Conservation (phyloP, 139 green algal species). For the Monoraphidium neglectum region DNA sequence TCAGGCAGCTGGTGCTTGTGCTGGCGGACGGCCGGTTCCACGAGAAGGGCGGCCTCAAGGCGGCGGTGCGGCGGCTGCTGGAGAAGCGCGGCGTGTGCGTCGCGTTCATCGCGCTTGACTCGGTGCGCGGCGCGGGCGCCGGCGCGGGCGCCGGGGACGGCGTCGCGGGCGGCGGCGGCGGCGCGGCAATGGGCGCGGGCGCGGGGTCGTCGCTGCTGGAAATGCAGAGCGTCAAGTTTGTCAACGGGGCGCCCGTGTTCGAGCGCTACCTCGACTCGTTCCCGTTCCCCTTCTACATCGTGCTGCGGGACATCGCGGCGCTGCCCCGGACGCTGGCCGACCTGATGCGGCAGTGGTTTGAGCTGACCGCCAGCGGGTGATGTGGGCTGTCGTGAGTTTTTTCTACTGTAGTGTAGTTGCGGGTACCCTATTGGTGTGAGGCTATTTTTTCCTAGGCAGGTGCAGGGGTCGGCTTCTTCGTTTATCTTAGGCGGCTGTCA, state of each 20-base stretch:
- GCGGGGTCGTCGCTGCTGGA: conserved; percentile 78
- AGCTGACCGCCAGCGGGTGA: conserved; percentile 54
- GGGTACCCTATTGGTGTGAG: no score
- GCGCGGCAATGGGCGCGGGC: neutral
- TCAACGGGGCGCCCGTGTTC: conserved; percentile 86
- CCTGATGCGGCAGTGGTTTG: conserved; percentile 96
- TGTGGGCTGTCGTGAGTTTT: no score
- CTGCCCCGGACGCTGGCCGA: conserved; percentile 89
- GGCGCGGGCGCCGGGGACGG: conserved; percentile 1
- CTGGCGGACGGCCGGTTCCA: conserved; percentile 97
- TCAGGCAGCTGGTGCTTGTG: conserved; percentile 97
- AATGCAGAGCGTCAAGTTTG: conserved; percentile 92
- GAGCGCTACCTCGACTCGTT: conserved; percentile 96
- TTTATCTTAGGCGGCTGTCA: no score
- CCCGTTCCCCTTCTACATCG: conserved; percentile 97
- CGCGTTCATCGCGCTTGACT: conserved; percentile 90
- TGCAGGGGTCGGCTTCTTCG: no score
- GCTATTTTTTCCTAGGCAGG: no score
- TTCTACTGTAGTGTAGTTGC: no score
- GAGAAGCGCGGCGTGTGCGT: conserved; percentile 80
- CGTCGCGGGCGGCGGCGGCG: neutral
- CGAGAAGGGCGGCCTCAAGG: conserved; percentile 86
- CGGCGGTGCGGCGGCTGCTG: conserved; percentile 61
- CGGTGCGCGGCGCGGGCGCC: neutral
- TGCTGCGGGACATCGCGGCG: conserved; percentile 87